phyloP scores from a whole-genome alignment of 257 asterid genomes.

The Nicotiana tomentosiformis region DNA sequence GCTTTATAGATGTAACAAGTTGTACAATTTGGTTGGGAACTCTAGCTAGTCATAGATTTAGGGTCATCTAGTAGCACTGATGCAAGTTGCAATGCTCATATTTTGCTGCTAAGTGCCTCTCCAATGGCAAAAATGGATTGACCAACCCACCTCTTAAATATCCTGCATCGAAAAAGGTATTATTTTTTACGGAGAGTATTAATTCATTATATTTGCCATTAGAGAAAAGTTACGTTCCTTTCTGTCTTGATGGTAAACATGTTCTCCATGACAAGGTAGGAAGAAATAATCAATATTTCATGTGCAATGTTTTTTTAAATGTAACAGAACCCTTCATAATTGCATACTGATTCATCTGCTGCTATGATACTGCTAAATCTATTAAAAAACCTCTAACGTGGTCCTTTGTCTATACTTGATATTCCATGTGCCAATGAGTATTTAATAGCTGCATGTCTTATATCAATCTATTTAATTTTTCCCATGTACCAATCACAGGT shows the following conservation, averaged over 20 bases:
- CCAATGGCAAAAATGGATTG: too few species aligned
- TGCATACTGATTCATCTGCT: background rate
- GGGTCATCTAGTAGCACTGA: background rate
- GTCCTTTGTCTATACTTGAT: background rate
- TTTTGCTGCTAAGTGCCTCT: too few species aligned
- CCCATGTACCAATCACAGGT: slow-evolving; percentile 48
- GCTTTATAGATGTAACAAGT: background rate
- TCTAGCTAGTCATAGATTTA: background rate
- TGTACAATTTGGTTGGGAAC: background rate
- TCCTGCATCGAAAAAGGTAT: too few species aligned
- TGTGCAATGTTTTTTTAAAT: background rate
- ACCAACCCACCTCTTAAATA: too few species aligned
- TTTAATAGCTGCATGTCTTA: background rate
- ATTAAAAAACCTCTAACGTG: background rate
- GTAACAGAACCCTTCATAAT: background rate
- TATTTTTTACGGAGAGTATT: background rate
- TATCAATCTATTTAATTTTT: background rate
- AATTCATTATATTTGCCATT: background rate
- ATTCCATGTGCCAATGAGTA: background rate
- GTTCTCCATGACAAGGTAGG: background rate
- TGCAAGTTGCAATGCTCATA: background rate
- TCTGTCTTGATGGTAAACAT: background rate
- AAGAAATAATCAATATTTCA: background rate
- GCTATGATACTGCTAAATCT: background rate
- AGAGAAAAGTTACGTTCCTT: background rate